Conservation (phyloP, 2,329 filamentous ascomycete genomes). For the Monosporascus ibericus region DNA sequence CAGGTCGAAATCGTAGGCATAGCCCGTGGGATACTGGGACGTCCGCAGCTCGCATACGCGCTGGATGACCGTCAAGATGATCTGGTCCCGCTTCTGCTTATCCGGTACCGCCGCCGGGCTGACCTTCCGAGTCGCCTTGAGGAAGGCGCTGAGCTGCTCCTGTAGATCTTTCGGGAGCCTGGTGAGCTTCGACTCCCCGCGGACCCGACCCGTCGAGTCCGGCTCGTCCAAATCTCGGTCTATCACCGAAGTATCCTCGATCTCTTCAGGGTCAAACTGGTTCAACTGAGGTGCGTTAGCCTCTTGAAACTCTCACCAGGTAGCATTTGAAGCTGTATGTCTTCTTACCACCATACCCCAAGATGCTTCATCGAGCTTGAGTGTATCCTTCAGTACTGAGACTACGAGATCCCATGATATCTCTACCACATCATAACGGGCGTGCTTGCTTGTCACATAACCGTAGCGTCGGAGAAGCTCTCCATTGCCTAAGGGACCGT, state of each 20-base stretch:
- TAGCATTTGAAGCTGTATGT: not conserved
- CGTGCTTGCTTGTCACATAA: constrained; percentile 74
- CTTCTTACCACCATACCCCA: constrained; percentile 37
- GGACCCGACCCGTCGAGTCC: constrained; percentile 40
- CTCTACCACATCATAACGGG: constrained; percentile 77
- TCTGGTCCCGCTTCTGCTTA: constrained; percentile 43
- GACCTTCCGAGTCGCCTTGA: constrained; percentile 43
- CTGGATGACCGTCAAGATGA: constrained; percentile 35
- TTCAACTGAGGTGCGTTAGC: constrained; percentile 24
- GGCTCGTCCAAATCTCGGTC: constrained; percentile 49
- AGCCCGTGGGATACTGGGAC: constrained; percentile 36
- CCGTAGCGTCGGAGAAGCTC: constrained; percentile 82
- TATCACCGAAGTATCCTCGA: constrained; percentile 71
- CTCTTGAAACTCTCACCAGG: too few relatives aligned
- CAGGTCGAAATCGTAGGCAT: constrained; percentile 34
- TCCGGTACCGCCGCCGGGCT: constrained; percentile 37
- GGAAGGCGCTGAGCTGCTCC: constrained; percentile 43
- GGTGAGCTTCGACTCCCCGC: constrained; percentile 30
- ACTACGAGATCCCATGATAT: constrained; percentile 58
- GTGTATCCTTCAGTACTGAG: constrained; percentile 32
- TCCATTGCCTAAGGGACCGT: constrained; percentile 75
- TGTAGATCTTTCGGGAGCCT: constrained; percentile 45
- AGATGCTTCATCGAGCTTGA: constrained; percentile 30
- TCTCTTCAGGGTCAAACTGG: constrained; percentile 54
- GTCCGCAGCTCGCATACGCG: constrained; percentile 32